phyloP scores from a whole-genome alignment of 805 yeast species.

The Ogataea naganishii region DNA sequence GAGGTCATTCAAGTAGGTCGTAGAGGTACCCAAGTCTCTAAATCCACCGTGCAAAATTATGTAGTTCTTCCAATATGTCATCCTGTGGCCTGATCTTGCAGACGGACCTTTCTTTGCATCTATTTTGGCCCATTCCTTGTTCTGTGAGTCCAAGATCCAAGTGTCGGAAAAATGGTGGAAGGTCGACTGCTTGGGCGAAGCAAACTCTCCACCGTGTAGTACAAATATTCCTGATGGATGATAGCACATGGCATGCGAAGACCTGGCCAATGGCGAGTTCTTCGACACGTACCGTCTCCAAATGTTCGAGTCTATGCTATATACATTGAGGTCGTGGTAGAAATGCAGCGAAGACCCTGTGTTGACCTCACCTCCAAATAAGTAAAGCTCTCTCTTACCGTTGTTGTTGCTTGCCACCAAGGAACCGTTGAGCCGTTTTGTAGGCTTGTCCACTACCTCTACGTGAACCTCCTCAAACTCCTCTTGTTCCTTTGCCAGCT shows the following conservation, averaged over 20 bases:
- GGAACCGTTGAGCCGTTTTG: conserved; percentile 63
- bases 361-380: conserved; percentile 86
- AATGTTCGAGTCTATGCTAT: conserved; percentile 63
- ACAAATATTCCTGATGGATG: conserved; percentile 85
- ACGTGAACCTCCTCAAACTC: conserved; percentile 65
- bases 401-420: conserved; percentile 69
- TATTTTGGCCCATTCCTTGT: conserved; percentile 85
- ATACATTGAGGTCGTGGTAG: conserved; percentile 73
- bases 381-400: conserved; percentile 65
- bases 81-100: conserved; percentile 87
- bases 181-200: conserved; percentile 91
- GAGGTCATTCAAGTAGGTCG: conserved; percentile 75
- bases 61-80: conserved; percentile 87
- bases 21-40: conserved; percentile 76
- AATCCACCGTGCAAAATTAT: conserved; percentile 87
- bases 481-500: conserved; percentile 73
- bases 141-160: conserved; percentile 80
- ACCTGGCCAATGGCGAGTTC: conserved; percentile 86
- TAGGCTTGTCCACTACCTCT: conserved; percentile 50
- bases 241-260: conserved; percentile 88
- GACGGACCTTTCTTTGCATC: conserved; percentile 71
- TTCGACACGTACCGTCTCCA: conserved; percentile 79
- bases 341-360: conserved; percentile 49
- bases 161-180: conserved; percentile 96
- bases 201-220: conserved; percentile 94